Evolutionary conservation across 805 yeast species (phyloP).

Genomic region (Naumovozyma castellii): DNA sequence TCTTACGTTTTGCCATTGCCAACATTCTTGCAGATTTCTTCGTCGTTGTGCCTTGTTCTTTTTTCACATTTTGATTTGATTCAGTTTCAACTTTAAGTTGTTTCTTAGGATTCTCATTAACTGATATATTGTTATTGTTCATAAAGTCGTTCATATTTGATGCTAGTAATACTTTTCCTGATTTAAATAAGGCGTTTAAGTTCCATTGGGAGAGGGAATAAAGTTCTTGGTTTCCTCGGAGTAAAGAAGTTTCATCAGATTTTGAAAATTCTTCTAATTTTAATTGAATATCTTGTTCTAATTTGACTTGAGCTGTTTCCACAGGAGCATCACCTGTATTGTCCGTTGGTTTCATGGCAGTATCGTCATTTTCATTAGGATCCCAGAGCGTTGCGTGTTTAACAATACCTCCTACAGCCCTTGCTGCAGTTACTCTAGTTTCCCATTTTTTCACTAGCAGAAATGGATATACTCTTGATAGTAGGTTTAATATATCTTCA

Average conservation of each 20-base stretch:
- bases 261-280: conserved; percentile 23
- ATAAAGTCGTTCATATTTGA: conserved; percentile 17
- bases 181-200: conserved; percentile 22
- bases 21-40: conserved; percentile 65
- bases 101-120: conserved; percentile 9
- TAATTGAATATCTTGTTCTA: conserved; percentile 27
- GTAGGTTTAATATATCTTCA: conserved; percentile 72
- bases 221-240: conserved; percentile 18
- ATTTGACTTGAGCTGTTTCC: conserved; percentile 27
- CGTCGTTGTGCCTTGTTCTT: conserved; percentile 6
- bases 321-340: conserved; percentile 4
- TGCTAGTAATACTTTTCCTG: conserved; percentile 23
- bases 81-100: conserved; percentile 8
- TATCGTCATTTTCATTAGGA: conserved; percentile 46
- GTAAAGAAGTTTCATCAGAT: conserved; percentile 13
- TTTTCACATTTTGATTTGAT: conserved; percentile 7
- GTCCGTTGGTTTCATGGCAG: conserved; percentile 11
- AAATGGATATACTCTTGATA: conserved; percentile 87
- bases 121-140: conserved; percentile 3
- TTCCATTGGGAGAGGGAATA: conserved; percentile 21
- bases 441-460: conserved; percentile 85
- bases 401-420: conserved; percentile 90
- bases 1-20: conserved; percentile 90
- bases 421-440: conserved; percentile 87
- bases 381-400: conserved; percentile 74